Conservation (phyloP, 176 grass and related monocot species). For the Urochloa ruziziensis region DNA sequence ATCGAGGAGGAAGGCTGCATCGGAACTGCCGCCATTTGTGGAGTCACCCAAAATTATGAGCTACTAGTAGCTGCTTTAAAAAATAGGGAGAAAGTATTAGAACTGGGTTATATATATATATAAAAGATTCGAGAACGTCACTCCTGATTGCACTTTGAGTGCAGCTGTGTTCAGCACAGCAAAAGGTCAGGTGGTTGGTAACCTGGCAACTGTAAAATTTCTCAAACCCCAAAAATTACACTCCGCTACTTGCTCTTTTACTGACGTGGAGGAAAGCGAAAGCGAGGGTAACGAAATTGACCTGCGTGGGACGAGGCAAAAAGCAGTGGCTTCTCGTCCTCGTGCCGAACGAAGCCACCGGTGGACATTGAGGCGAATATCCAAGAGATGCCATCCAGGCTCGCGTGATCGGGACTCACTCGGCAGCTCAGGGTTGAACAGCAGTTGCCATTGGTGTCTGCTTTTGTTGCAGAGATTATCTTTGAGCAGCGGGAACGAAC, state of each 20-base stretch:
- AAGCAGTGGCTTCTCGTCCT: not conserved
- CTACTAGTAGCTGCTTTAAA: not conserved
- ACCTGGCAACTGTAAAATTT: not conserved
- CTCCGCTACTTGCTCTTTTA: not conserved
- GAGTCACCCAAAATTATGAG: not conserved
- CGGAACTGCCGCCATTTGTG: not conserved
- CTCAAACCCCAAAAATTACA: not conserved
- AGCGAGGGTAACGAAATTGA: not conserved
- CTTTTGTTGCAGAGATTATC: not conserved
- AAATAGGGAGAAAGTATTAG: not conserved
- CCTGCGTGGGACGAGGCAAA: conserved; percentile 4
- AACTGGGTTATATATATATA: too few relatives aligned
- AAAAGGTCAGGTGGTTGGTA: not conserved
- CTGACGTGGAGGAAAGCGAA: not conserved
- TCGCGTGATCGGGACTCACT: not conserved
- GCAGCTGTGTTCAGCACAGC: not conserved
- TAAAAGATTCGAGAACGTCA: not conserved
- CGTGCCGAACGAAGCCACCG: not conserved
- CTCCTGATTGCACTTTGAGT: not conserved
- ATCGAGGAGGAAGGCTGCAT: not conserved
- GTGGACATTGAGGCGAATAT: conserved; percentile 43
- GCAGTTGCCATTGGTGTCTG: not conserved
- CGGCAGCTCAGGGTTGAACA: not conserved
- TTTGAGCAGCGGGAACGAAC: not conserved
- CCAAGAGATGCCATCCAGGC: not conserved